A percentile compares a stretch with the other conserved stretches of the same genome.
Conservation (phyloP, 2,329 filamentous ascomycete genomes). For the Fusarium annulatum region DNA sequence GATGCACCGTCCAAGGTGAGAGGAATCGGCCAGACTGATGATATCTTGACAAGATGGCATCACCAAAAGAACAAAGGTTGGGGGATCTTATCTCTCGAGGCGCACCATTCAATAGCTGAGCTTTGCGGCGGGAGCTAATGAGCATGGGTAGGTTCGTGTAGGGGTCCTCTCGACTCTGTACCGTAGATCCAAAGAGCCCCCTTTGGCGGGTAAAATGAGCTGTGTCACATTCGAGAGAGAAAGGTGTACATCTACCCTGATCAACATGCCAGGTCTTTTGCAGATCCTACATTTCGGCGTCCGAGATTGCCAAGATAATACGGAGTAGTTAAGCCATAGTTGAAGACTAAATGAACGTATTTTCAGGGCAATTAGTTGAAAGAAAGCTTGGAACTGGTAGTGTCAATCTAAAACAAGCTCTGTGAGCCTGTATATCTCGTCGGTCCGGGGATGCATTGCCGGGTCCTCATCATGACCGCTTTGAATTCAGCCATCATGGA, state of each 20-base stretch:
- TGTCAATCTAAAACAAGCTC: background rate
- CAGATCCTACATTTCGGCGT: background rate
- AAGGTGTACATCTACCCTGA: background rate
- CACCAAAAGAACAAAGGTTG: conserved; percentile 29
- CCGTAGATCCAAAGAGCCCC: conserved; percentile 4
- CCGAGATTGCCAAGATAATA: conserved; percentile 2
- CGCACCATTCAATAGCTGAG: conserved; percentile 27
- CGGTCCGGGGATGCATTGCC: conserved; percentile 11
- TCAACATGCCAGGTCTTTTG: background rate
- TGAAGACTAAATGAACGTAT: background rate
- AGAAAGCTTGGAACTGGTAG: background rate
- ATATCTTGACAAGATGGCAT: conserved; percentile 40
- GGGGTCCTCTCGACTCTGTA: background rate
- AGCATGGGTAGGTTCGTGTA: conserved; percentile 2
- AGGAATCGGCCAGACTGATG: conserved; percentile 19
- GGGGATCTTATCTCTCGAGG: conserved; percentile 35
- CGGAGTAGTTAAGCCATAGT: no score
- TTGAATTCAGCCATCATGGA: conserved; percentile 23
- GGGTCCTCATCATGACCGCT: conserved; percentile 20
- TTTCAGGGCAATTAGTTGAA: background rate
- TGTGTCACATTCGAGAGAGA: conserved; percentile 12
- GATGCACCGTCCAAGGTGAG: background rate
- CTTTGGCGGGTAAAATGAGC: background rate
- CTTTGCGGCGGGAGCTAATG: conserved; percentile 22
- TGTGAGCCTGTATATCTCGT: background rate